Conservation (phyloP, 2,329 filamentous ascomycete species). For the Trichoderma semiorbis region DNA sequence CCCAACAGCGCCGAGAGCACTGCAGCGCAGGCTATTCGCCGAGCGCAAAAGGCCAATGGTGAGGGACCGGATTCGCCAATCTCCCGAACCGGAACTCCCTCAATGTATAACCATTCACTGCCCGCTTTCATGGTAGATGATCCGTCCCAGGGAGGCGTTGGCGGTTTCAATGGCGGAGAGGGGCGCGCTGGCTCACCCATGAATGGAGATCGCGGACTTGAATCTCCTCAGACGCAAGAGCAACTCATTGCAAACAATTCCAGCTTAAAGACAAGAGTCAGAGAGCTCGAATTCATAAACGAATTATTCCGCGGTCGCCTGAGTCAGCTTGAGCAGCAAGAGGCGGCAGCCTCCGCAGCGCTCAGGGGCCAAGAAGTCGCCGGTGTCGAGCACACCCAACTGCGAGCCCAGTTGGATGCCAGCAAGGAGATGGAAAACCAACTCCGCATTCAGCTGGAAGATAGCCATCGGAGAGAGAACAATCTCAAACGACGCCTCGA, state of each 20-base stretch:
- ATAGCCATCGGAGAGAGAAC: conserved; percentile 74
- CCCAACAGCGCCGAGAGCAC: conserved; percentile 58
- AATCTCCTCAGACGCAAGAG: conserved; percentile 74
- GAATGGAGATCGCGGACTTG: conserved; percentile 61
- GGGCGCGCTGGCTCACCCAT: conserved; percentile 49
- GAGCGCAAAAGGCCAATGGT: conserved; percentile 69
- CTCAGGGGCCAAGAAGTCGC: conserved; percentile 58
- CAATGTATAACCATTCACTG: conserved; percentile 69
- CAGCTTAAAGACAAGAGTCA: conserved; percentile 89
- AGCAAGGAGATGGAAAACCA: conserved; percentile 40
- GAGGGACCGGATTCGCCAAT: conserved; percentile 76
- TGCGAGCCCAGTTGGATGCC: conserved; percentile 54
- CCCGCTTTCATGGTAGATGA: conserved; percentile 76
- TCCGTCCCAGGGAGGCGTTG: conserved; percentile 57
- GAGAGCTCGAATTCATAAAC: conserved; percentile 93
- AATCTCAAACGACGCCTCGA: conserved; percentile 79
- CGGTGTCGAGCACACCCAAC: conserved; percentile 52
- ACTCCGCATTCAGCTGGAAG: conserved; percentile 65
- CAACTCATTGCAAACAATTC: conserved; percentile 77
- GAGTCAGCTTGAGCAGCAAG: conserved; percentile 73
- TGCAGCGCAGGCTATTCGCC: conserved; percentile 52
- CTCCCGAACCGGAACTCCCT: conserved; percentile 75
- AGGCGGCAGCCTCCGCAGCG: conserved; percentile 63
- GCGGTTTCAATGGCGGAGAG: conserved; percentile 45
- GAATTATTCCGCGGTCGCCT: conserved; percentile 74